Evolutionary conservation across 2,329 filamentous ascomycete genomes (phyloP), one percentile per base, ranked within the genome.

Genomic region (Sclerotinia nivalis): DNA sequence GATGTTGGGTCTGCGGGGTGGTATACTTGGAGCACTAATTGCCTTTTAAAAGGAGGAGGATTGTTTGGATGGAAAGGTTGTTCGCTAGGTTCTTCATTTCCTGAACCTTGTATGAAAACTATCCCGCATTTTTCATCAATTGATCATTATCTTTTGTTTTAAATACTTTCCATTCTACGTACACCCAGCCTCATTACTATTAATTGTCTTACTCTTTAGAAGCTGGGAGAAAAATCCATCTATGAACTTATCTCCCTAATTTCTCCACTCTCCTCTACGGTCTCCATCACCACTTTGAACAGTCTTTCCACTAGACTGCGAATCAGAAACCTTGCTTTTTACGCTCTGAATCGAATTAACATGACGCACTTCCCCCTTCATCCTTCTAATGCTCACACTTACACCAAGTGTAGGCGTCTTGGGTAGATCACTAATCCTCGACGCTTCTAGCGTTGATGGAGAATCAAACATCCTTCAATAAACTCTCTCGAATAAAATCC

Each of bases 391-490:
- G 9, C 18, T 10, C 20, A 64, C n/a, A 34, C 68, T 55, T 15
- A 69, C 40, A 7, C 70, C 70, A 37, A 62, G 45, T n/a, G 67
- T 72, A 10, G 73, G 72, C 50, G 68, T 71, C 13, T 58, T 28
- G 12, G 70, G 70, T 37, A 70, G 43, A 7, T 64, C 71, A 12
- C 20, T 25, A 22, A 66, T 18, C 20, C 31, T 56, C 31, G 37
- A 52, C 45, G 47, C 20, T 60, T 13, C 15, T 6, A 18, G 8
- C 13, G 28, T 20, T n/a, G 18, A 37, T 22, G 28, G 12, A 22
- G 60, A 65, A 37, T 40, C n/a, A 7, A 7, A 47, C 31, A 15
- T n/a, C 22, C 13, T 28, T 50, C 18, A 66, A 20, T 7, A 55
- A 28, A 25, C 34, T 70, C 25, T 56, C 66, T 47, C 43, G 45